Base-by-base conservation (phyloP, 139 green algal species). In the Parachlorella kessleri region DNA sequence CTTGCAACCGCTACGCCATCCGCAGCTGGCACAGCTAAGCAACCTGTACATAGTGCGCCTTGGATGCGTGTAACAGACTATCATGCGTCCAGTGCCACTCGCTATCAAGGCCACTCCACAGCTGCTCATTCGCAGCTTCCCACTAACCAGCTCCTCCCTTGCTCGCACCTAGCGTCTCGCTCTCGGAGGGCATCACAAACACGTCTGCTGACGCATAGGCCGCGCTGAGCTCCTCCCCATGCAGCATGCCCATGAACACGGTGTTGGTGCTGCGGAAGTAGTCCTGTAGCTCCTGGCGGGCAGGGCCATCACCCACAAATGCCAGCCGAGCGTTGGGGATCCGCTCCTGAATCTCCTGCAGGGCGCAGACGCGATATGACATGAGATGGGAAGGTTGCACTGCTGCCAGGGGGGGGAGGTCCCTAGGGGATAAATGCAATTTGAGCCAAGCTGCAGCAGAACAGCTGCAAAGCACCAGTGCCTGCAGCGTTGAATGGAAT, bases 151-250 rank as follows among this genome's bases (percentile, higher is more conserved):
- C 14, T 9, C 6, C 72, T 6, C 33, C 37, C 26, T 30, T 55
- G 14, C 55, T 2, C 36, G 23, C n/a, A 65, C 81, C 96, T 6
- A 99, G 90, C 4, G 96, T 99, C 87, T 98, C 95, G 3, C 82
- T 93, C 77, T 98, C 92, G 14, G 82, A 93, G 18, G 96, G 96
- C 94, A 98, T 99, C 48, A 98, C 83, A 85, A 99, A 99, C 18
- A 99, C 84, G 88, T 99, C 96, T 3, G 88, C 91, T 26, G 77
- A 92, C 23, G 96, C 96, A 76, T 99, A 99, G 2, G 96, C 96
- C 33, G 89, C 69, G 8, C 89, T 94, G 55, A 99, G 91, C 71
- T 97, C 94, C 54, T 97, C 90, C 10, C 95, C 96, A 39, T 92
- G 91, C 74, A 97, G 72, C 88, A 95, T 92, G 63, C 92, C 91